A percentile compares a stretch with the other conserved stretches of the same genome.
phyloP scores from a whole-genome alignment of 768 basidiomycete genomes.

The Calvatia gigantea region DNA sequence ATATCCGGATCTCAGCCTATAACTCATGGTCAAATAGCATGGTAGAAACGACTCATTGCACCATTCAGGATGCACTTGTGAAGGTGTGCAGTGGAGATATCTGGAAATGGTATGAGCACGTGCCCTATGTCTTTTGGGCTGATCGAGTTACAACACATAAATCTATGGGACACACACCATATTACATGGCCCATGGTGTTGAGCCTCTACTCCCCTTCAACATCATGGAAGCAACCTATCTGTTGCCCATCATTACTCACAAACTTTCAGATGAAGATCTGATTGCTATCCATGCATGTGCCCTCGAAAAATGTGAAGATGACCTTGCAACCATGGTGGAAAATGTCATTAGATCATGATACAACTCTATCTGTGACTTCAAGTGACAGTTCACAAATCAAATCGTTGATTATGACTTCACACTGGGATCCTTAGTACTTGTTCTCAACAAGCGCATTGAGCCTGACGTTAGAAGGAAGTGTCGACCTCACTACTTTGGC shows the following conservation, averaged over 20 bases:
- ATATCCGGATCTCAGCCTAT: constrained; percentile 29
- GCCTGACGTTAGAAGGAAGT: constrained; percentile 26
- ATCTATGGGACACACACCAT: constrained; percentile 28
- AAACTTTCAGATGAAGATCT: constrained; percentile 14
- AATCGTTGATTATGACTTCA: constrained; percentile 25
- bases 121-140: constrained; percentile 26
- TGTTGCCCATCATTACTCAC: constrained; percentile 5
- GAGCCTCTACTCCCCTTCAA: constrained; percentile 26
- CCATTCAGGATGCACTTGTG: constrained; percentile 20
- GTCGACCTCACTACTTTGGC: constrained; percentile 28
- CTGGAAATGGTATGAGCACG: constrained; percentile 23
- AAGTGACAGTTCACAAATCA: constrained; percentile 17
- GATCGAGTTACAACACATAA: constrained; percentile 24
- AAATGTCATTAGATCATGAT: constrained; percentile 6
- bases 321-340: constrained; percentile 13
- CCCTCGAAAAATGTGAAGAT: constrained; percentile 16
- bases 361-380: constrained; percentile 23
- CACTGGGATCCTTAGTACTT: constrained; percentile 29
- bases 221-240: constrained; percentile 19
- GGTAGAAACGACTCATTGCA: constrained; percentile 23
- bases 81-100: constrained; percentile 23
- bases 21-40: constrained; percentile 27
- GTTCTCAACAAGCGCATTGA: constrained; percentile 30
- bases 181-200: constrained; percentile 23
- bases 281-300: constrained; percentile 9